Base-by-base conservation (phyloP, 345 rosid species). In the Hibiscus syriacus region DNA sequence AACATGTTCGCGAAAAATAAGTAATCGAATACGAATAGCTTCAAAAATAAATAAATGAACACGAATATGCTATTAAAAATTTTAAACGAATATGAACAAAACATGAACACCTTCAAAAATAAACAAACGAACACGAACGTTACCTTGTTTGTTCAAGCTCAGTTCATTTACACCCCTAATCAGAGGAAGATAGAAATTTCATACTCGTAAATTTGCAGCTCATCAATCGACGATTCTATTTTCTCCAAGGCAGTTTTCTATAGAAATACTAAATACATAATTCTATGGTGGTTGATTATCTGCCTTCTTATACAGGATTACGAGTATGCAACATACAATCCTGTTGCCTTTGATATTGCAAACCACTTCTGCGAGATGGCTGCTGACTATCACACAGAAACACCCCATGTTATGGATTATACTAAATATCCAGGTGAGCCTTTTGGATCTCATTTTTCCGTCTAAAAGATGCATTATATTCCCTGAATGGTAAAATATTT, bases 321-420 rank as follows among this genome's bases (percentile, higher is more conserved):
- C n/a, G 97, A 94, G 79, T 94, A 91, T 69, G 81, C 97, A 56
- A 83, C 92, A 70, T 91, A 87, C 80, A 94, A 94, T 73, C 90
- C 92, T 66, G 76, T 86, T 64, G 89, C 99, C 62, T 94, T 77
- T 76, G 97, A 94, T 65, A 81, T 94, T 54, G 99, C 97, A 72
- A 94, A 94, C 73, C 99, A 94, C 80, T 94, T 89, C 72, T 89
- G 97, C 39, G 97, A 94, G 80, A 94, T 94, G 99, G 87, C 90
- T 68, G 96, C 94, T 0, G 83, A 94, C 73, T 94, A 90, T 80
- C 99, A 90, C 76, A 80, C 91, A 2, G 99, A 89, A 50, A 81
- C 80, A 22, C 97, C 99, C 68, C 96, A 94, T 76, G 71, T 87
- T 68, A 66, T 91, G 86, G 92, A 94, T 74, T 89, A 82, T 43